A percentile compares a stretch with the other conserved stretches of the same genome.
Conservation (phyloP, 2,329 filamentous ascomycete genomes). For the Ciborinia camelliae region DNA sequence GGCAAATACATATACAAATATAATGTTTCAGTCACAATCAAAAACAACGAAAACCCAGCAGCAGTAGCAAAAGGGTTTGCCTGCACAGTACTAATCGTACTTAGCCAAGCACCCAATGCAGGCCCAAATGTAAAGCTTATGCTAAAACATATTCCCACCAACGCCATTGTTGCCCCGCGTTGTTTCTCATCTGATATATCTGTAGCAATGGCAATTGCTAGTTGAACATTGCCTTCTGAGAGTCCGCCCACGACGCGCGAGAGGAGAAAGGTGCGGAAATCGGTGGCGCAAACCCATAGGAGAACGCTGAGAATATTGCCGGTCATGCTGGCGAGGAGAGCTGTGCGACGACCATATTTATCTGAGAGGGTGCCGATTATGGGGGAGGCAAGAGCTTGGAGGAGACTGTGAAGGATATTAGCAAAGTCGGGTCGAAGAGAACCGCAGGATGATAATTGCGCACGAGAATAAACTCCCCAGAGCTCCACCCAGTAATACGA, state of each 20-base stretch:
- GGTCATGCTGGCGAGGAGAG: constrained; percentile 84
- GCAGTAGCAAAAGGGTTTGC: constrained; percentile 93
- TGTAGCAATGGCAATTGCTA: constrained; percentile 93
- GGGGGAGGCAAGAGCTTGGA: constrained; percentile 89
- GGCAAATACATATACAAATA: constrained; percentile 84
- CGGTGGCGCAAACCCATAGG: constrained; percentile 87
- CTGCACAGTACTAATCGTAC: constrained; percentile 70
- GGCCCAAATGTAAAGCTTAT: constrained; percentile 97
- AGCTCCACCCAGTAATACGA: constrained; percentile 89
- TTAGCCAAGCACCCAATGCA: constrained; percentile 82
- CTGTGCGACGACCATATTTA: constrained; percentile 78
- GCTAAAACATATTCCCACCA: constrained; percentile 95
- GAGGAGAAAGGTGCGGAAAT: constrained; percentile 95
- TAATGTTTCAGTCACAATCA: constrained; percentile 82
- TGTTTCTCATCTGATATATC: constrained; percentile 87
- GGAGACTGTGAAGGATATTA: constrained; percentile 50
- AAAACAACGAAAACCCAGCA: constrained; percentile 77
- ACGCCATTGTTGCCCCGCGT: constrained; percentile 87
- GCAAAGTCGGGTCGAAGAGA: not conserved
- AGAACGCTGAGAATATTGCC: constrained; percentile 92
- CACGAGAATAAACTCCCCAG: constrained; percentile 85
- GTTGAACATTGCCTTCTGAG: constrained; percentile 94
- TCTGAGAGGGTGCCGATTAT: constrained; percentile 88
- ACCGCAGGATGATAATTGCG: constrained; percentile 26
- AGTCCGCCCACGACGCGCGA: constrained; percentile 87